These are phyloP conservation scores for Chlamydomonas sphaeroides DNA, from an alignment of 139 green algal genomes.

Conservation along the genomic window DNA sequence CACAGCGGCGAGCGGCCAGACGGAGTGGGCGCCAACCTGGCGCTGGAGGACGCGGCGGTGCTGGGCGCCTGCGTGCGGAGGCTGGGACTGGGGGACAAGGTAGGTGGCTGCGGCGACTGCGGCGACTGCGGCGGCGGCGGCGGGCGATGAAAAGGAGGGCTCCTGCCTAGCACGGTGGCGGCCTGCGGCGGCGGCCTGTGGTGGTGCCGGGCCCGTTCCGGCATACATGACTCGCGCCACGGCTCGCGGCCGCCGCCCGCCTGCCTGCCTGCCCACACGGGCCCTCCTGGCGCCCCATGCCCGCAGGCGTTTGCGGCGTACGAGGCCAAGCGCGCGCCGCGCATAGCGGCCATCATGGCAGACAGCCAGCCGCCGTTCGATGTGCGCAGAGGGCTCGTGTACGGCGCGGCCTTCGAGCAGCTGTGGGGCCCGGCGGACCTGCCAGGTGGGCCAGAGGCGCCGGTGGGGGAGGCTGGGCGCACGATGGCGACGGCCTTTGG, in stretches of 20 bases:
- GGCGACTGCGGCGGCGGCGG: no score
- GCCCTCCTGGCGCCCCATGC: no score
- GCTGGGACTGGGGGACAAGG: background rate
- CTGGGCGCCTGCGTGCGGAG: background rate
- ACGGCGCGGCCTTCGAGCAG: background rate
- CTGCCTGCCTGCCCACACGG: no score
- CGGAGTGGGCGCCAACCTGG: conserved; percentile 16
- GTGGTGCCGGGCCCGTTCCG: no score
- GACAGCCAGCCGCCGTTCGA: background rate
- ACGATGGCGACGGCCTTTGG: no score
- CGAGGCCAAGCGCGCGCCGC: background rate
- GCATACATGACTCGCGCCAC: no score
- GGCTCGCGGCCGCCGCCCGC: no score
- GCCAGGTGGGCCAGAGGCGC: no score
- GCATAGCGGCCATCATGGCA: background rate
- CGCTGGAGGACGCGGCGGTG: conserved; percentile 24
- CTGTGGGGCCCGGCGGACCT: background rate
- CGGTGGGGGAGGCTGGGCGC: no score
- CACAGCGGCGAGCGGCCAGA: background rate
- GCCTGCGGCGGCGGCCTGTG: background rate
- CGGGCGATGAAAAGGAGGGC: background rate
- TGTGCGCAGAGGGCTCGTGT: background rate
- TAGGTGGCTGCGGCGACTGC: no score
- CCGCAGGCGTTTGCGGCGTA: background rate
- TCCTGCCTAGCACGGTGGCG: background rate